Base-by-base conservation (phyloP, 495 filamentous ascomycete species). In the Penicillium verhagenii region DNA sequence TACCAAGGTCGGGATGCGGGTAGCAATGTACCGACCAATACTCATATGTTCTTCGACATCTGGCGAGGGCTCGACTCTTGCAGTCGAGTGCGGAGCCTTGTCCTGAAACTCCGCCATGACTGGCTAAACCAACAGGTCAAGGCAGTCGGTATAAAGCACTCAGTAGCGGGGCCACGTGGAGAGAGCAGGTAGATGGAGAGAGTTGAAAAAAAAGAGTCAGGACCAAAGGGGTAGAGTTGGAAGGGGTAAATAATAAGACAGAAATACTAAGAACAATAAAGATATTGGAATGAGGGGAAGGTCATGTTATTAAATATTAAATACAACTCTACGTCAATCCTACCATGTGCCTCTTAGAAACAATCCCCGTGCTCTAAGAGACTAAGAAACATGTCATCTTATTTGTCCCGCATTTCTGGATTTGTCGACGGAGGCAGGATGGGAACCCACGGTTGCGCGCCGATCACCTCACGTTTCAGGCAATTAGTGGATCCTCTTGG, bases 1-100 rank as follows among this genome's bases (percentile, higher is more conserved):
- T 63, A 82, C 83, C 38, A 96, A 76, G 6, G 86, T 82, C 0
- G 86, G 74, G 44, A 96, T 54, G 29, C 92, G 86, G 20, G 91
- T 92, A 10, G 76, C 69, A 24, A 89, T 61, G 63, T 95, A 96
- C 43, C 74, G 71, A 18, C 74, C 72, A 7, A 75, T 57, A n/a
- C 79, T 80, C 79, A 87, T 86, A 42, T 76, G 49, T 38, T 74
- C 63, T 37, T 73, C 67, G 14, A 73, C 57, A 23, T 67, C 64
- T 13, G 72, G 57, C 48, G 57, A 60, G 6, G 19, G 19, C 3
- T 13, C 31, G 0, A 31, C 26, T 2, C 7, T 5, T 2, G 11
- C 19, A 24, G 29, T 10, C 6, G 47, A 19, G 20, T 45, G 19
- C 20, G 18, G 16, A 6, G 25, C 13, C 8, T 47, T 46, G 21